Percentiles rank a stretch among this genome's conserved stretches.
These are phyloP conservation scores for Fagus sylvatica DNA, from an alignment of 306 rosid species.

Conservation along the genomic window DNA sequence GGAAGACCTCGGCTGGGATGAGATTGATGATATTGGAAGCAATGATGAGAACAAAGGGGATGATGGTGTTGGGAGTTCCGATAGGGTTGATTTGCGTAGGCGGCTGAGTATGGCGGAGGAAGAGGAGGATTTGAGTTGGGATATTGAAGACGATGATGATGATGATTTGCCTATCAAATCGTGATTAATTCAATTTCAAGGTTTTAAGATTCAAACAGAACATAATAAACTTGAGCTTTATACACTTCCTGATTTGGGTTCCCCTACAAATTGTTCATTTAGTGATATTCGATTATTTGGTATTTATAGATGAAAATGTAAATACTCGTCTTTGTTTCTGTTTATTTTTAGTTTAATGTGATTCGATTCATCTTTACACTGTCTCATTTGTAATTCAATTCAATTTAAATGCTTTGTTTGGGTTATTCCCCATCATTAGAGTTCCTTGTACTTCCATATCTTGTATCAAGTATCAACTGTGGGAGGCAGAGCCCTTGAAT, in stretches of 20 bases:
- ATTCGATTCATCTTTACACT: background rate
- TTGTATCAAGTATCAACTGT: background rate
- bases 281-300: slow-evolving; percentile 27
- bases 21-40: slow-evolving; percentile 77
- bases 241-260: background rate
- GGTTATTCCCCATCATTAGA: background rate
- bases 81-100: slow-evolving; percentile 57
- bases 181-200: slow-evolving; percentile 27
- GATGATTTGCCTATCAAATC: slow-evolving; percentile 42
- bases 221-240: slow-evolving; percentile 18
- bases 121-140: slow-evolving; percentile 93
- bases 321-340: slow-evolving; percentile 19
- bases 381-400: background rate
- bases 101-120: slow-evolving; percentile 50
- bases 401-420: background rate
- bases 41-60: slow-evolving; percentile 57
- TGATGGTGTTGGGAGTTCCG: slow-evolving; percentile 31
- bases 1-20: slow-evolving; percentile 88
- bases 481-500: too few relatives aligned
- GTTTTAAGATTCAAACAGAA: slow-evolving; percentile 18
- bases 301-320: slow-evolving; percentile 29
- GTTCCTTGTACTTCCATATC: background rate
- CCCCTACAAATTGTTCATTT: slow-evolving; percentile 8
- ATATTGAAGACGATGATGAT: slow-evolving; percentile 65
- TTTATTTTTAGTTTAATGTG: slow-evolving; percentile 16